Base-by-base conservation (phyloP, 352 stramenopile species). In the Globisporangium canariense region DNA sequence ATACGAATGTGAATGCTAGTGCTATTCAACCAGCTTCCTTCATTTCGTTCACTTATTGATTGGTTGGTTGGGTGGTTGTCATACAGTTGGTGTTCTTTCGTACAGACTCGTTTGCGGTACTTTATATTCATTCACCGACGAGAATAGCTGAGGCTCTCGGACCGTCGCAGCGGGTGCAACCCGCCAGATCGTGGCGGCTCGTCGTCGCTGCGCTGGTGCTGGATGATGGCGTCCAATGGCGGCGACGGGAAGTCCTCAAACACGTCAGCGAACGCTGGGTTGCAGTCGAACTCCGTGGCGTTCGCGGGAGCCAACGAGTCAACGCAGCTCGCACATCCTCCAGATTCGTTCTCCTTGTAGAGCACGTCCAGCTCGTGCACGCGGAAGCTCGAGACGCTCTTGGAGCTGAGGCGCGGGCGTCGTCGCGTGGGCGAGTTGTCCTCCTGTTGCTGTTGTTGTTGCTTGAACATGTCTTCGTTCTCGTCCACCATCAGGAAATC, bases 401-500 rank as follows among this genome's bases (percentile, higher is more conserved):
- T 66, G 45, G 64, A 67, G 36, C 56, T 72, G 4, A 78, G 68
- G 5, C 67, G 71, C 59, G 66, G 69, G 50, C 70, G 59, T 25
- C 66, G 70, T 6, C 58, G 62, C 40, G 41, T 67, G 30, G 58
- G 60, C 30, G 45, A 46, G 13, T 43, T 25, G 2, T 47, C 16
- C 20, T 51, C 18, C 6, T 52, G n/a, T 5, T 58, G 52, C 13
- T 20, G 34, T n/a, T 65, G 18, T 9, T 28, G 55, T 40, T 14
- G 41, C 69, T 53, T 53, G 53, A 38, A 10, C 58, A 60, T 10
- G 63, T 75, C 38, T 34, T 68, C 71, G 25, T 75, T 63, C 36
- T 86, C 70, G 46, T 88, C 75, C 36, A 89, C 80, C 65, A 91
- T 76, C 45, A 91, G 57, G 61, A 91, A 91, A 69, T 88, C 74